phyloP scores from a whole-genome alignment of 2,329 filamentous ascomycete species.

The Hymenoscyphus albidus region DNA sequence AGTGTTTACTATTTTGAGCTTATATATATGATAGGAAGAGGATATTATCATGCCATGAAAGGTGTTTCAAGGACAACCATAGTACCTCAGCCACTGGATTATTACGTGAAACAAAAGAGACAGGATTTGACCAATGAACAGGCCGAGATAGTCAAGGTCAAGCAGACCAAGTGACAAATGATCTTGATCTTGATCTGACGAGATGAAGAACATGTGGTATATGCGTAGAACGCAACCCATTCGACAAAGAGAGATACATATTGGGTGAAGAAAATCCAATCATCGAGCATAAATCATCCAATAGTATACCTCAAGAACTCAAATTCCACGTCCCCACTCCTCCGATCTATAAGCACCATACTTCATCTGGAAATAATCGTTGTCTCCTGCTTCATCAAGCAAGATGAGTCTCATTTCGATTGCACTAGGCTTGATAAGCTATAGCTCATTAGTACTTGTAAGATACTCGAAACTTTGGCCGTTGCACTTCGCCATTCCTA shows the following conservation, averaged over 20 bases:
- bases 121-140: neutral
- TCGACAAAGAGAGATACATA: neutral
- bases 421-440: constrained; percentile 20
- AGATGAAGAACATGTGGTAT: neutral
- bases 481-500: neutral
- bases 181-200: too few relatives aligned
- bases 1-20: too few relatives aligned
- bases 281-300: neutral
- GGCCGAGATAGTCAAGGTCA: neutral
- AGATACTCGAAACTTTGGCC: neutral
- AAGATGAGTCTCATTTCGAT: constrained; percentile 26
- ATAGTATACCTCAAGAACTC: neutral
- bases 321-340: constrained; percentile 20
- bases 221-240: neutral
- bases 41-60: too few relatives aligned
- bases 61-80: too few relatives aligned
- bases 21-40: too few relatives aligned
- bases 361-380: constrained; percentile 28
- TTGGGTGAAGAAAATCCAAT: neutral
- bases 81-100: neutral
- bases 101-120: neutral
- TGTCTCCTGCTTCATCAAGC: constrained; percentile 25
- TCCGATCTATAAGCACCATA: constrained; percentile 27
- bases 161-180: too few relatives aligned
- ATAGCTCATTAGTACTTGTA: neutral